Evolutionary conservation across 495 filamentous ascomycete species (phyloP), one percentile per base, ranked within the genome.

Genomic region (Platismatia glauca): DNA sequence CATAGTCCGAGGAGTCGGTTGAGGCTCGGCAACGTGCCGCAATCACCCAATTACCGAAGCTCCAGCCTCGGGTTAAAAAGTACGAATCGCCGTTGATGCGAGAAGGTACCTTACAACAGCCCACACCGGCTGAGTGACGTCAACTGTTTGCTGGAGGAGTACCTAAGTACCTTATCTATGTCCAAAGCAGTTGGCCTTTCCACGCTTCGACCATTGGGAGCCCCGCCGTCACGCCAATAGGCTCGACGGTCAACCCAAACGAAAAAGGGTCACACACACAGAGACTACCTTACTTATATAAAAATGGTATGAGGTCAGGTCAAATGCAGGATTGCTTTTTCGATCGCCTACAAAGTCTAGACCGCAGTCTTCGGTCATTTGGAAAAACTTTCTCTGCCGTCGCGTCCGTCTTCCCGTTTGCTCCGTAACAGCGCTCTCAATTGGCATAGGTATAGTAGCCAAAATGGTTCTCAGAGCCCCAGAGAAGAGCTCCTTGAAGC

Each of bases 401-500:
- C 55, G 39, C 39, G 15, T 39, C 39, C 31, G 41, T 52, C 39
- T n/a, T 3, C 39, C 33, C 60, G 46, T 41, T 27, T 34, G 13
- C n/a, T 48, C 41, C 39, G 43, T 8, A 7, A 31, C 11, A 55
- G 4, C 12, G 2, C 11, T 44, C 29, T 35, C 48, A 20, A 33
- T 33, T n/a, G n/a, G 29, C 31, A 27, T 33, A n/a, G n/a, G n/a
- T n/a, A 53, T 13, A 39, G 27, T 31, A 61, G 46, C 48, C 27
- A 63, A 55, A 43, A 82, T 84, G 81, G 70, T 78, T 31, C 79
- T 77, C 61, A 75, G 71, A 41, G 70, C 62, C 61, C 22, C 59
- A 16, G 79, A 83, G 65, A 76, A 78, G 70, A 82, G 79, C 68
- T 78, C 78, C 35, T 75, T 81, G 64, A 84, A 84, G 60, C 79